phyloP scores from a whole-genome alignment of 1,284 basidiomycete species.

The Mycosarcoma maydis region DNA sequence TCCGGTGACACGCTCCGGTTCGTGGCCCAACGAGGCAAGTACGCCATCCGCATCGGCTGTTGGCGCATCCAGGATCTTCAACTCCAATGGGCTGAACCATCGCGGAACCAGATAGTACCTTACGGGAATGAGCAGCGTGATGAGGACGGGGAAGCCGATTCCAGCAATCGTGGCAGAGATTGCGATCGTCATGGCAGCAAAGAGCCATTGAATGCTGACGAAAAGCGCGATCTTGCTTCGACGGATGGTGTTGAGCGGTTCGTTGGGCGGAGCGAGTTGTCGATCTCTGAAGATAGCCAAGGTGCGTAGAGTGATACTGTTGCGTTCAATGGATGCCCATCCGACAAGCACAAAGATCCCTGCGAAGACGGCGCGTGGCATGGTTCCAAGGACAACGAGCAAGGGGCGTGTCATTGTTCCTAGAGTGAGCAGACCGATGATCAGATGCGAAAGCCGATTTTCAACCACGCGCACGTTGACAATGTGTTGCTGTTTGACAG shows the following conservation, averaged over 20 bases:
- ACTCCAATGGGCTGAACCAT: conserved; percentile 81
- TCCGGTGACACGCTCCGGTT: conserved; percentile 56
- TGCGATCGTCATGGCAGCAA: conserved; percentile 88
- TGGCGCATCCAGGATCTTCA: conserved; percentile 85
- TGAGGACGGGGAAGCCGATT: conserved; percentile 90
- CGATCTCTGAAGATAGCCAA: conserved; percentile 83
- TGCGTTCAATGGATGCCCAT: conserved; percentile 76
- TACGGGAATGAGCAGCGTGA: conserved; percentile 85
- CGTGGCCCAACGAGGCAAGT: conserved; percentile 59
- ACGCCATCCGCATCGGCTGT: conserved; percentile 73
- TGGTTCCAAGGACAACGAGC: conserved; percentile 63
- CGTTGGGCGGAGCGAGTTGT: conserved; percentile 34
- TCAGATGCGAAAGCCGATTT: conserved; percentile 62
- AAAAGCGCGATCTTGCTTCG: conserved; percentile 82
- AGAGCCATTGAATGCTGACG: conserved; percentile 80
- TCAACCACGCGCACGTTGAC: conserved; percentile 61
- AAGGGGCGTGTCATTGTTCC: conserved; percentile 66
- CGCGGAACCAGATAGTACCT: conserved; percentile 79
- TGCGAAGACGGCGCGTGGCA: conserved; percentile 60
- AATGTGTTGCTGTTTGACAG: conserved; percentile 50
- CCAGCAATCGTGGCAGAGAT: conserved; percentile 83
- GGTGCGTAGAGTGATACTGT: conserved; percentile 85
- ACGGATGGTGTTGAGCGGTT: conserved; percentile 77
- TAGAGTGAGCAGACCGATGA: conserved; percentile 63
- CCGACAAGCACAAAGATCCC: conserved; percentile 67